These are phyloP conservation scores for Marasmius tenuissimus DNA, from an alignment of 1,284 basidiomycete genomes.

Conservation along the genomic window DNA sequence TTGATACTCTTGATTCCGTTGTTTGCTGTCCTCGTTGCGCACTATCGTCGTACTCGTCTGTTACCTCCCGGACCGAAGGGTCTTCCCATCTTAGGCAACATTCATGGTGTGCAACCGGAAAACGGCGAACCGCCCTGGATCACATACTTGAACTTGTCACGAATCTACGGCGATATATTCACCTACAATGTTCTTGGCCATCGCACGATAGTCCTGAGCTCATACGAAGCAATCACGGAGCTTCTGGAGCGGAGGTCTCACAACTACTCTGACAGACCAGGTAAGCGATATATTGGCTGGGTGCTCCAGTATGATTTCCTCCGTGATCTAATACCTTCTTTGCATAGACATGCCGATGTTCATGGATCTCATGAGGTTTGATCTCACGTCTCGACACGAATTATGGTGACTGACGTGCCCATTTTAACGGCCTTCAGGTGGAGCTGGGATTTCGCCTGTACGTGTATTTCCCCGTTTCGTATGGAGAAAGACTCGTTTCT, in stretches of 20 bases:
- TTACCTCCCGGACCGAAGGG: slow-evolving; percentile 12
- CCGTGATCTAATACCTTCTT: neutral
- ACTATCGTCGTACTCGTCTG: neutral
- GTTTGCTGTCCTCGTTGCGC: neutral
- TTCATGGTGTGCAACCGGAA: neutral
- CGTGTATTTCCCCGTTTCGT: neutral
- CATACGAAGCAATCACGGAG: slow-evolving; percentile 19
- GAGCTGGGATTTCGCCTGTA: slow-evolving; percentile 27
- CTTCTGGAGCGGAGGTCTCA: slow-evolving; percentile 21
- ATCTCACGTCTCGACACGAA: neutral
- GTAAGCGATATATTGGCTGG: neutral
- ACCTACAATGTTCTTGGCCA: slow-evolving; percentile 9
- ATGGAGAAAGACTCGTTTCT: neutral
- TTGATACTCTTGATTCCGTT: too few relatives aligned
- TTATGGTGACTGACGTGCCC: neutral
- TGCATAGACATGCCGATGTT: slow-evolving; percentile 17
- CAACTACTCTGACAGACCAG: slow-evolving; percentile 21
- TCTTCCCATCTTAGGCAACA: slow-evolving; percentile 8
- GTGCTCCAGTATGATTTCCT: neutral
- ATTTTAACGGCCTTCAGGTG: slow-evolving; percentile 11
- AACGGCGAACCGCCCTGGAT: slow-evolving; percentile 3
- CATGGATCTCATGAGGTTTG: slow-evolving; percentile 25
- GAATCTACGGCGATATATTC: slow-evolving; percentile 5
- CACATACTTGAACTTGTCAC: slow-evolving; percentile 1
- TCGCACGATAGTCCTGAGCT: slow-evolving; percentile 22